Evolutionary conservation across 2,329 filamentous ascomycete species (phyloP).

Genomic region (Emericellopsis atlantica): DNA sequence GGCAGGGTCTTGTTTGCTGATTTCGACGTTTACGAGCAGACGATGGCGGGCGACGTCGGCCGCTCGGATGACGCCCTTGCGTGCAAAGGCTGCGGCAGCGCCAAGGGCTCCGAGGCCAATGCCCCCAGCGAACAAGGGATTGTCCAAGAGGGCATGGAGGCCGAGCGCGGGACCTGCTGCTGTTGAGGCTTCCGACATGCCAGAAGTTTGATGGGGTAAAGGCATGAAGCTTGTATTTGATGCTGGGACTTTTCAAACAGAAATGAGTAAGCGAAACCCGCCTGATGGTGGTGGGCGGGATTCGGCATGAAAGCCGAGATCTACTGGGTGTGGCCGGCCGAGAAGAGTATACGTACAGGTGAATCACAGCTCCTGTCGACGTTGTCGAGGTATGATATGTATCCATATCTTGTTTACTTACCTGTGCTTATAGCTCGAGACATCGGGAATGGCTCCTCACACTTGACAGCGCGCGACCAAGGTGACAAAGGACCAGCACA

Average conservation of each 20-base stretch:
- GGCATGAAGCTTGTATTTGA: background rate
- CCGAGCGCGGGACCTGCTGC: conserved; percentile 23
- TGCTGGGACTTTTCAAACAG: background rate
- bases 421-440: too few relatives aligned
- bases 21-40: conserved; percentile 89
- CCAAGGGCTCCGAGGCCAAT: conserved; percentile 87
- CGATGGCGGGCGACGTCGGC: conserved; percentile 68
- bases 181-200: conserved; percentile 7
- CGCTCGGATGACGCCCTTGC: conserved; percentile 60
- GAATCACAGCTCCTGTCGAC: too few relatives aligned
- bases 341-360: too few relatives aligned
- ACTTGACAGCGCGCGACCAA: too few relatives aligned
- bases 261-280: too few relatives aligned
- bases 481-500: too few relatives aligned
- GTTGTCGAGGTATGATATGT: too few relatives aligned
- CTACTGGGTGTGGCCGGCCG: too few relatives aligned
- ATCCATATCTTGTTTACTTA: too few relatives aligned
- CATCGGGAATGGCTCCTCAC: too few relatives aligned
- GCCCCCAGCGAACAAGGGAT: conserved; percentile 56
- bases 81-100: conserved; percentile 67
- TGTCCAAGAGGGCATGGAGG: conserved; percentile 48
- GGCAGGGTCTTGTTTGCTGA: conserved; percentile 83
- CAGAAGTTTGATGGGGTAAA: background rate
- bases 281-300: too few relatives aligned
- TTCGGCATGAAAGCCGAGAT: too few relatives aligned